These are phyloP conservation scores for Gryganskiella cystojenkinii DNA, from an alignment of 192 early-diverging fungal genomes.

Conservation along the genomic window DNA sequence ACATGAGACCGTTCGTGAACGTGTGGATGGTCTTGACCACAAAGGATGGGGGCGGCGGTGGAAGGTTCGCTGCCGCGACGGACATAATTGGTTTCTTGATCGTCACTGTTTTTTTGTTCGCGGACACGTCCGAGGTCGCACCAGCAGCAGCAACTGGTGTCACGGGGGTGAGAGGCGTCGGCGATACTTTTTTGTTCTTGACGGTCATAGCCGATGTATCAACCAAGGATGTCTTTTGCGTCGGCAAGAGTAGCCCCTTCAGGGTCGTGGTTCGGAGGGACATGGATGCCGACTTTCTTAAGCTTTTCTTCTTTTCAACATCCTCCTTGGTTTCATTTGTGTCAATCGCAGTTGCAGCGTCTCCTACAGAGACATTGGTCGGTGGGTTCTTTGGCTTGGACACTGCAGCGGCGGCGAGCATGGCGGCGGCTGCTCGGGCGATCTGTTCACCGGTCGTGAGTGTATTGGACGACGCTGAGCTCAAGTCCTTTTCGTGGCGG, in stretches of 20 bases:
- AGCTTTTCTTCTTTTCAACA: not conserved
- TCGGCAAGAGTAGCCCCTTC: not conserved
- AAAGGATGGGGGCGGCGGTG: not conserved
- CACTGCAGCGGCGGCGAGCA: conserved; percentile 12
- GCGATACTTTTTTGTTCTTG: not conserved
- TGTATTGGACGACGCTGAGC: not conserved
- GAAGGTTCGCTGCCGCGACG: not conserved
- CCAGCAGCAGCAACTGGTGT: too few relatives aligned
- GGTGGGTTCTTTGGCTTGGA: conserved; percentile 8
- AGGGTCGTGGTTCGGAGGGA: not conserved
- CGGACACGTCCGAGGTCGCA: not conserved
- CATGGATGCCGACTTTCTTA: not conserved
- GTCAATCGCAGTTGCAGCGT: too few relatives aligned
- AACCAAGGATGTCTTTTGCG: too few relatives aligned
- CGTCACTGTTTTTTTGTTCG: not conserved
- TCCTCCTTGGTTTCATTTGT: too few relatives aligned
- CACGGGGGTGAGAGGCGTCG: not conserved
- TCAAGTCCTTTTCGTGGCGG: not conserved
- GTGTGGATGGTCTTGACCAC: conserved; percentile 28
- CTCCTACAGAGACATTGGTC: not conserved
- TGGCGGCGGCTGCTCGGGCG: conserved; percentile 22
- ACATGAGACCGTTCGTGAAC: not conserved
- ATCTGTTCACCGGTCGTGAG: conserved; percentile 38
- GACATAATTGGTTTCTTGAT: not conserved
- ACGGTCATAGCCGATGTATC: not conserved